Percentiles rank a stretch among this genome's conserved stretches.
Conservation (phyloP, 2,329 filamentous ascomycete genomes). For the Acrocalymma vagum region DNA sequence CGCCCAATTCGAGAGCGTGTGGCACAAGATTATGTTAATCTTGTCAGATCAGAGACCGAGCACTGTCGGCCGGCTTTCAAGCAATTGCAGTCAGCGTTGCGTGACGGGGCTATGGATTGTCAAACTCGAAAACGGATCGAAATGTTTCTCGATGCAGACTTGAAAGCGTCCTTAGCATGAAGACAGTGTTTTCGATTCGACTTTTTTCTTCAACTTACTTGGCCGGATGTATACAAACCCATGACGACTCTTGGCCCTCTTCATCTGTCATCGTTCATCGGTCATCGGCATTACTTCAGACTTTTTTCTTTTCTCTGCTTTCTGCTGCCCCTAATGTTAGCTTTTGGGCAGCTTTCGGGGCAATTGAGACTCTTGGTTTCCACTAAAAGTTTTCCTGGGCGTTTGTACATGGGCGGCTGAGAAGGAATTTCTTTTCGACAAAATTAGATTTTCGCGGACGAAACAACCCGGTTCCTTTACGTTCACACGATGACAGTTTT, state of each 20-base stretch:
- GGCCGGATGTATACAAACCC: too few species aligned
- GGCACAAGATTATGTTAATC: constrained; percentile 62
- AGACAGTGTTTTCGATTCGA: constrained; percentile 8
- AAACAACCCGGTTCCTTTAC: constrained; percentile 28
- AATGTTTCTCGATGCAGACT: constrained; percentile 59
- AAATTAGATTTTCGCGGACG: constrained; percentile 31
- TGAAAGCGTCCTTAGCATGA: constrained; percentile 62
- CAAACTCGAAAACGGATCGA: constrained; percentile 66
- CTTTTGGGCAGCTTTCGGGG: constrained; percentile 21
- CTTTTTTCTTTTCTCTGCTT: too few species aligned
- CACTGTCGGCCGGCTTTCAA: constrained; percentile 57
- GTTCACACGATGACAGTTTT: constrained; percentile 33
- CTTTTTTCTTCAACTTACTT: constrained; percentile 6
- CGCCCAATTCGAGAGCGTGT: constrained; percentile 62
- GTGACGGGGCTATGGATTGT: constrained; percentile 62
- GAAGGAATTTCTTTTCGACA: constrained; percentile 29
- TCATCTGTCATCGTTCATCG: background rate
- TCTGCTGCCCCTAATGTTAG: constrained; percentile 31
- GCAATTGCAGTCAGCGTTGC: constrained; percentile 62
- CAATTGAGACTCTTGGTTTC: constrained; percentile 29
- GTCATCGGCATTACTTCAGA: too few species aligned
- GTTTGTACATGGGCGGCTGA: constrained; percentile 37
- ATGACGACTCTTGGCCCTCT: constrained; percentile 11
- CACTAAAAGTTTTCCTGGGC: constrained; percentile 42
- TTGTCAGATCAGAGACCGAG: constrained; percentile 60